Conservation (phyloP, 495 filamentous ascomycete species). For the Hyaloscypha finlandica region DNA sequence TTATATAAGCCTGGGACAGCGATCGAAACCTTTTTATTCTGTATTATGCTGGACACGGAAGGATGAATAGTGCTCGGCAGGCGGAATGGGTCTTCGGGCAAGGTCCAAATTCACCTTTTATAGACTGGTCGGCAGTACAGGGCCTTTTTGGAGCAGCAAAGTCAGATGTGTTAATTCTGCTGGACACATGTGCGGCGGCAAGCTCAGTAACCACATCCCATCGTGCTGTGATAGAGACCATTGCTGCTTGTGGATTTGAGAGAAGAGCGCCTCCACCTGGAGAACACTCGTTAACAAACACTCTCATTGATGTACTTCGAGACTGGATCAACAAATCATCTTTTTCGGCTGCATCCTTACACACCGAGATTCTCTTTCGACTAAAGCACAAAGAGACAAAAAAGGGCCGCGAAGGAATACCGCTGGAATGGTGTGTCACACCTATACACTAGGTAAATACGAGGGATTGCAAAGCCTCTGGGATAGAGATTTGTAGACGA, state of each 20-base stretch:
- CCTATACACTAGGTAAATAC: conserved; percentile 58
- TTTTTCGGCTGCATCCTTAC: conserved; percentile 55
- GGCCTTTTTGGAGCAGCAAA: conserved; percentile 49
- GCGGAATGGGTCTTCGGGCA: conserved; percentile 50
- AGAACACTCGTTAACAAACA: conserved; percentile 52
- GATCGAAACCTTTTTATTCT: conserved; percentile 52
- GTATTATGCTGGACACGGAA: conserved; percentile 57
- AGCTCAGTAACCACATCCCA: conserved; percentile 51
- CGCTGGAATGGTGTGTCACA: conserved; percentile 50
- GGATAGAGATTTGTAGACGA: no score
- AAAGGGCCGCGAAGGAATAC: conserved; percentile 44
- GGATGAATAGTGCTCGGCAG: conserved; percentile 51
- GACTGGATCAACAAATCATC: conserved; percentile 47
- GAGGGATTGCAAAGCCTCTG: conserved; percentile 46
- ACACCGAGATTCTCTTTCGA: conserved; percentile 51
- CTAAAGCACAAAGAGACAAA: conserved; percentile 53
- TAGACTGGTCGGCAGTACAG: conserved; percentile 57
- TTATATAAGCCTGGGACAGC: conserved; percentile 51
- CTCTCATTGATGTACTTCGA: conserved; percentile 51
- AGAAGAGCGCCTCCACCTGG: conserved; percentile 53
- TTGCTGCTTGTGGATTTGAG: conserved; percentile 55
- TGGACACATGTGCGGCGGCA: conserved; percentile 57
- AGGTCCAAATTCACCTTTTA: conserved; percentile 41
- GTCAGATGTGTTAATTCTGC: conserved; percentile 54
- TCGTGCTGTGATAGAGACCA: conserved; percentile 53